Evolutionary conservation across 129 eudicot genomes (phyloP).

Genomic region (Erigeron canadensis): DNA sequence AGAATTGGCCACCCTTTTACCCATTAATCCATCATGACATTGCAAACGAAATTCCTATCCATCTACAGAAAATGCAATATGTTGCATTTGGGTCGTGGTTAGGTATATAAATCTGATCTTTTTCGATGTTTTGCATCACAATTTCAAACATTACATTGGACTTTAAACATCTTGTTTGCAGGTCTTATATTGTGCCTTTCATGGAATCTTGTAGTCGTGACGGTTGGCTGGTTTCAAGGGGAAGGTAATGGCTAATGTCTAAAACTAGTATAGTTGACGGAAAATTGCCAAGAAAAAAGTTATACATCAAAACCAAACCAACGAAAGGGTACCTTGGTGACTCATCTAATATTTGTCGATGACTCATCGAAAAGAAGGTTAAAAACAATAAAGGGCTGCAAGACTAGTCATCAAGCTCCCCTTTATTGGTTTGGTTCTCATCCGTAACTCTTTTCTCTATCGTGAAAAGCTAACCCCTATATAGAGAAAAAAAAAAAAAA

Average conservation of each 20-base stretch:
- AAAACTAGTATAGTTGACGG: neutral
- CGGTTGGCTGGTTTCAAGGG: constrained; percentile 77
- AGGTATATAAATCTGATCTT: constrained; percentile 49
- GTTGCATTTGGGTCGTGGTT: constrained; percentile 82
- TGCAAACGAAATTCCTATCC: constrained; percentile 84
- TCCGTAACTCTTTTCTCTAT: too few relatives aligned
- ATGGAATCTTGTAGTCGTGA: constrained; percentile 80
- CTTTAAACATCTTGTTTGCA: constrained; percentile 33
- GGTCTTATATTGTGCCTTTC: constrained; percentile 63
- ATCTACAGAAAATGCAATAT: constrained; percentile 86
- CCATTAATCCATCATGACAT: constrained; percentile 95
- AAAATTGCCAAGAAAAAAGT: too few relatives aligned
- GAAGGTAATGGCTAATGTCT: constrained; percentile 48
- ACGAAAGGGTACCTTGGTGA: too few relatives aligned
- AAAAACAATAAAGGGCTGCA: too few relatives aligned
- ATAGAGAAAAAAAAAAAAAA: too few relatives aligned
- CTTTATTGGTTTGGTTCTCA: too few relatives aligned
- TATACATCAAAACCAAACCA: too few relatives aligned
- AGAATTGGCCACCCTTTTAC: constrained; percentile 95
- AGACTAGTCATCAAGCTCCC: too few relatives aligned
- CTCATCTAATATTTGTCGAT: too few relatives aligned
- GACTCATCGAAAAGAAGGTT: too few relatives aligned
- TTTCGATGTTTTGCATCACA: neutral
- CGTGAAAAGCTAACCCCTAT: too few relatives aligned
- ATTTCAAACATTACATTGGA: neutral